Evolutionary conservation across 2,329 filamentous ascomycete genomes (phyloP).

Genomic region (Sclerotinia spermophila): DNA sequence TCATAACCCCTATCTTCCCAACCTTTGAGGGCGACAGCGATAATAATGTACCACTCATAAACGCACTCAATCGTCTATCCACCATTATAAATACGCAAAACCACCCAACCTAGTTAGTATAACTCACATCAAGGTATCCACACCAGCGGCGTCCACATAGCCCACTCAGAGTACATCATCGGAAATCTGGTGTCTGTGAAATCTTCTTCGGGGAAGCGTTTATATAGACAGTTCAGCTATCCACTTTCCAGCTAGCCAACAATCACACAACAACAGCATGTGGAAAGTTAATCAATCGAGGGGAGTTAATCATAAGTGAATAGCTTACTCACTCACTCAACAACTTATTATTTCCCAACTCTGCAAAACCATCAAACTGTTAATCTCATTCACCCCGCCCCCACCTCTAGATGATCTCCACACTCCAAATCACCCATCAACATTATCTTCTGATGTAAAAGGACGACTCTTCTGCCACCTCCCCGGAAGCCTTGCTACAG

Average conservation of each 20-base stretch:
- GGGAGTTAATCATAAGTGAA: background rate
- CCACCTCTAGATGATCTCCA: no score
- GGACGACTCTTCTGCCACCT: no score
- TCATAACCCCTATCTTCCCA: background rate
- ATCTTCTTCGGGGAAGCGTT: background rate
- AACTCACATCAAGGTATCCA: background rate
- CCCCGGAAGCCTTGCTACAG: no score
- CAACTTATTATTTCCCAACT: no score
- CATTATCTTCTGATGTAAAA: no score
- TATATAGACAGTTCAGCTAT: background rate
- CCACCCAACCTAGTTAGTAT: background rate
- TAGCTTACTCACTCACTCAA: no score
- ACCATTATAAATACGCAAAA: background rate
- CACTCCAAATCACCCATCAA: no score
- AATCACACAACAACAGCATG: background rate
- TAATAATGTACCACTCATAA: background rate
- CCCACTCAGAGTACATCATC: accelerated
- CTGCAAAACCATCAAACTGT: no score
- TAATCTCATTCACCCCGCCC: no score
- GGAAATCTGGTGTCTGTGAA: background rate
- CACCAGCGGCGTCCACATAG: background rate
- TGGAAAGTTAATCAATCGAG: background rate
- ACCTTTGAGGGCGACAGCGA: background rate
- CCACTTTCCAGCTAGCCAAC: background rate
- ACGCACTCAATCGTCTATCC: background rate